These are phyloP conservation scores for Neocucurbitaria cava DNA, from an alignment of 2,329 filamentous ascomycete species.

Conservation along the genomic window DNA sequence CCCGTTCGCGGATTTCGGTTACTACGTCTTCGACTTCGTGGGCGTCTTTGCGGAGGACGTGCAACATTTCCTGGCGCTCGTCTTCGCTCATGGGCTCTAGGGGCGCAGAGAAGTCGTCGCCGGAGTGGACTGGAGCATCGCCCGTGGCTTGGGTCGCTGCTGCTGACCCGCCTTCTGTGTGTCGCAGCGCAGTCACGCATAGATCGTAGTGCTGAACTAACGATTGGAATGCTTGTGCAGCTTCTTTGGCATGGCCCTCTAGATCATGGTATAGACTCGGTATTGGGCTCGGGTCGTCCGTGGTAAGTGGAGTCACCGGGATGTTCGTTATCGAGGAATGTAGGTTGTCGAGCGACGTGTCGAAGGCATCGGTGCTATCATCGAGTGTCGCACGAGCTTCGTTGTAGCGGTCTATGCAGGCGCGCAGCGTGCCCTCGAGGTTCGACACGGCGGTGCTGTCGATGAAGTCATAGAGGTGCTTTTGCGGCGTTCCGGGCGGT, in stretches of 20 bases:
- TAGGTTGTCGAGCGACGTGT: constrained; percentile 67
- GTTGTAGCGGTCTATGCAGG: constrained; percentile 74
- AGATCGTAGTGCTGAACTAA: constrained; percentile 90
- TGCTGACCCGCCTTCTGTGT: constrained; percentile 72
- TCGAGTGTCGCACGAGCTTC: constrained; percentile 67
- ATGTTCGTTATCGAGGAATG: constrained; percentile 45
- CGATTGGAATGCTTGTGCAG: constrained; percentile 81
- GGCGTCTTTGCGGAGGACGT: constrained; percentile 76
- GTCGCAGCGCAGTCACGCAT: constrained; percentile 88
- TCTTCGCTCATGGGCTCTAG: constrained; percentile 75
- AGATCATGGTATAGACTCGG: constrained; percentile 61
- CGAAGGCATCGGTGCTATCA: constrained; percentile 69
- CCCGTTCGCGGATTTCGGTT: constrained; percentile 73
- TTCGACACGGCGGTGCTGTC: constrained; percentile 73
- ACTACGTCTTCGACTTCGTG: constrained; percentile 68
- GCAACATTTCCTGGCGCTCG: constrained; percentile 83
- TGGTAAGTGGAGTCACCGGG: constrained; percentile 36
- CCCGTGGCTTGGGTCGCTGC: constrained; percentile 54
- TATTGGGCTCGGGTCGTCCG: constrained; percentile 49
- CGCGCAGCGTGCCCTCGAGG: constrained; percentile 71
- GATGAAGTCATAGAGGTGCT: constrained; percentile 76
- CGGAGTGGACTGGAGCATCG: constrained; percentile 40
- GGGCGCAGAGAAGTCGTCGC: constrained; percentile 48
- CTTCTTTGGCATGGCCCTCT: constrained; percentile 77
- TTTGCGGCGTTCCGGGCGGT: constrained; percentile 57